These are phyloP conservation scores for Torrubiellomyces zombiae DNA, from an alignment of 2,329 filamentous ascomycete species.

Conservation along the genomic window DNA sequence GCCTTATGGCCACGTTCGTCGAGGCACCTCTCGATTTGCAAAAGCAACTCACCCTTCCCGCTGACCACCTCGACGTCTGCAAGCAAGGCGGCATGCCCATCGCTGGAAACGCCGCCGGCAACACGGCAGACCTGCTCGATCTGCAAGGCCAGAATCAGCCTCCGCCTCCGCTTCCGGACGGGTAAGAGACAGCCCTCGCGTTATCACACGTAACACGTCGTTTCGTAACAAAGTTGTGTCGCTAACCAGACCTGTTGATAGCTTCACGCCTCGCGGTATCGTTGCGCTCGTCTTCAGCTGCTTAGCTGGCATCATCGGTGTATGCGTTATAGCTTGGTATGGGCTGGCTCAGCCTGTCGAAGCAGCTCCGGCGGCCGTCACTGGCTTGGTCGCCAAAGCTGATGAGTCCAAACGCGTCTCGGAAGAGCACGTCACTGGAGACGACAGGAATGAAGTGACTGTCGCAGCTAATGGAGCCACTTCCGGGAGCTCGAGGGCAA, in stretches of 20 bases:
- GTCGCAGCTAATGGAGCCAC: too few relatives aligned
- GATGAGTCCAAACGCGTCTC: background rate
- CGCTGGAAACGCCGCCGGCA: conserved; percentile 59
- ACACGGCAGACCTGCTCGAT: conserved; percentile 46
- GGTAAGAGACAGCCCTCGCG: conserved; percentile 22
- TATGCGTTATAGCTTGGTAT: conserved; percentile 51
- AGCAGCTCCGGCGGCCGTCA: conserved; percentile 3
- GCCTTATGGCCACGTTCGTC: conserved; percentile 48
- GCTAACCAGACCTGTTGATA: conserved; percentile 8
- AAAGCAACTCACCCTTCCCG: conserved; percentile 39
- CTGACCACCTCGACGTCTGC: conserved; percentile 41
- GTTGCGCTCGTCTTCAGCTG: conserved; percentile 60
- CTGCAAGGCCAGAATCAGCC: conserved; percentile 41
- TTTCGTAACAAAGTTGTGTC: background rate
- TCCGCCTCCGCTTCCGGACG: conserved; percentile 40
- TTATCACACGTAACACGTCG: too few relatives aligned
- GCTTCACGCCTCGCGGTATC: conserved; percentile 53
- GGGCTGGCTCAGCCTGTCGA: conserved; percentile 19
- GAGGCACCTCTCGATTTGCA: conserved; percentile 49
- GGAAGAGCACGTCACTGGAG: background rate
- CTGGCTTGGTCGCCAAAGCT: conserved; percentile 4
- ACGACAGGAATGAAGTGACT: background rate
- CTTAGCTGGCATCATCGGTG: conserved; percentile 50
- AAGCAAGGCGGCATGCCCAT: conserved; percentile 29
- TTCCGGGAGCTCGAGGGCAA: too few relatives aligned